Conservation (phyloP, 2,329 filamentous ascomycete species). For the Drechslerella dactyloides region DNA sequence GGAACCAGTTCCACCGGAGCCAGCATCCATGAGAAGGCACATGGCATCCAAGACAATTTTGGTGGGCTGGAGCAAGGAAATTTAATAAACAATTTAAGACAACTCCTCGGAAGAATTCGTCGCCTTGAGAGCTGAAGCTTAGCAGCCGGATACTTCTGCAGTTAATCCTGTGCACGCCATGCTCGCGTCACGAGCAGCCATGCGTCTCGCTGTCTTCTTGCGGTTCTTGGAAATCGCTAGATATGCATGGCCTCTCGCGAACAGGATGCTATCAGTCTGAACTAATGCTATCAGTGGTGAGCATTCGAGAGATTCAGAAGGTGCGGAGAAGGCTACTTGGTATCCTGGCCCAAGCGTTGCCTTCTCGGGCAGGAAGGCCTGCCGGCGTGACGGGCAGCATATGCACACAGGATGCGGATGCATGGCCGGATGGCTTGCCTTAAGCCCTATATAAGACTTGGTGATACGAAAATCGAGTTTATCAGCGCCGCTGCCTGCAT, state of each 20-base stretch:
- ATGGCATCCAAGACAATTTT: neutral
- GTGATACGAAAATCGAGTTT: neutral
- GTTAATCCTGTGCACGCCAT: neutral
- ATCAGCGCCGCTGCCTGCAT: neutral
- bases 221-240: too few species aligned
- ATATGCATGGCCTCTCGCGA: neutral
- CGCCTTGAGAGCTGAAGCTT: too few species aligned
- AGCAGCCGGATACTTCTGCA: too few species aligned
- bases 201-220: neutral
- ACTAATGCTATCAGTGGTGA: neutral
- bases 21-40: neutral
- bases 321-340: neutral
- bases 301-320: constrained; percentile 14
- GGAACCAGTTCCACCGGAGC: neutral
- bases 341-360: constrained; percentile 29
- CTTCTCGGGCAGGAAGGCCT: constrained; percentile 38
- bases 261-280: neutral
- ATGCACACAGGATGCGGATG: constrained; percentile 15
- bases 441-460: constrained; percentile 25
- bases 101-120: too few species aligned
- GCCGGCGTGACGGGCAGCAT: constrained; percentile 18
- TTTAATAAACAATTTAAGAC: too few species aligned
- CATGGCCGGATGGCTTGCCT: constrained; percentile 49
- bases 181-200: neutral
- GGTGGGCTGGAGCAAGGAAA: too few species aligned